A percentile compares a stretch with the other conserved stretches of the same genome.
Conservation (phyloP, 768 basidiomycete genomes). For the Fomitopsis pulvina region DNA sequence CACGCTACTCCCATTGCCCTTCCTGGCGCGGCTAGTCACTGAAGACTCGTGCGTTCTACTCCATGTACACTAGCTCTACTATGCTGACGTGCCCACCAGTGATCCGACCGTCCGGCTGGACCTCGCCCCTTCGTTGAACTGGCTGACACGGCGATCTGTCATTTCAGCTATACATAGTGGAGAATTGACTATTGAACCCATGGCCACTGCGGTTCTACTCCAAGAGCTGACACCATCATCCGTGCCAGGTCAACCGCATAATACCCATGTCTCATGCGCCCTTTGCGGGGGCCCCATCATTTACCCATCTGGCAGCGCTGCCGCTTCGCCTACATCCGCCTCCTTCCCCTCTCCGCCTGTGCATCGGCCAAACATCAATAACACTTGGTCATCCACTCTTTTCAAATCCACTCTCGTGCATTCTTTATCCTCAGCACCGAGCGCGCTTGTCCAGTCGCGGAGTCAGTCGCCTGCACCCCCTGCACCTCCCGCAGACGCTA, state of each 20-base stretch:
- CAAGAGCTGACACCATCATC: conserved; percentile 40
- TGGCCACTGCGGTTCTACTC: conserved; percentile 54
- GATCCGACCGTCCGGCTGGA: conserved; percentile 93
- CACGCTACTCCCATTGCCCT: conserved; percentile 71
- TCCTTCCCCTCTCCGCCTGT: conserved; percentile 26
- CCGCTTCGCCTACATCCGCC: conserved; percentile 17
- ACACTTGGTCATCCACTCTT: conserved; percentile 49
- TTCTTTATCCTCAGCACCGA: conserved; percentile 19
- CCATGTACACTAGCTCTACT: neutral
- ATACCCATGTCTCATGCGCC: conserved; percentile 62
- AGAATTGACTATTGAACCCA: conserved; percentile 84
- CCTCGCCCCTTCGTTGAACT: conserved; percentile 88
- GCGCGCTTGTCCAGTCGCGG: neutral
- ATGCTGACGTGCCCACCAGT: conserved; percentile 31
- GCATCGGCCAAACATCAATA: conserved; percentile 20
- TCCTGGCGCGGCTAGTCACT: conserved; percentile 62
- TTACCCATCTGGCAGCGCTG: conserved; percentile 17
- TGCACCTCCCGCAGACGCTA: conserved; percentile 21
- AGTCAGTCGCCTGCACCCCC: conserved; percentile 28
- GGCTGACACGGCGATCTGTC: conserved; percentile 85
- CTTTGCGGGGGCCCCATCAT: conserved; percentile 67
- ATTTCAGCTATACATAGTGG: conserved; percentile 80
- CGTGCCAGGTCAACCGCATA: conserved; percentile 38
- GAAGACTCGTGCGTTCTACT: conserved; percentile 79
- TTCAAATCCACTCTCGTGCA: conserved; percentile 48